Evolutionary conservation across 2,329 filamentous ascomycete genomes (phyloP).

Genomic region (Ophiostoma tasmaniense): DNA sequence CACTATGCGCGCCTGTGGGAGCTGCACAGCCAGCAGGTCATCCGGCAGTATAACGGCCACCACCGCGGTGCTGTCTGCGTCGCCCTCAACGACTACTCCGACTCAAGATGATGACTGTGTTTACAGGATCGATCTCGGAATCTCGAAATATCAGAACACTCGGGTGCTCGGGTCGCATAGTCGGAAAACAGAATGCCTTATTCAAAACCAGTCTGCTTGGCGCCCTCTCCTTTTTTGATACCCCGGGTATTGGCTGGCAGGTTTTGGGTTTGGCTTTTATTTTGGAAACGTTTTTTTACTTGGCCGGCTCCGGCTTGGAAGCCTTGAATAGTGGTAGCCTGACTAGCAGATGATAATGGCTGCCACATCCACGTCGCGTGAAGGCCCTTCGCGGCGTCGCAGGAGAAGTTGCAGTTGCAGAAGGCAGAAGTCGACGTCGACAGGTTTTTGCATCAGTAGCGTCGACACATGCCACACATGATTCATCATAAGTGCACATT

Average conservation of each 20-base stretch:
- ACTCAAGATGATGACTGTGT: conserved; percentile 34
- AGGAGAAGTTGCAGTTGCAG: background rate
- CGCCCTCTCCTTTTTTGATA: background rate
- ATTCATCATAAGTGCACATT: background rate
- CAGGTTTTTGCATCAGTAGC: too few relatives aligned
- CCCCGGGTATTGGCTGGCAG: conserved; percentile 5
- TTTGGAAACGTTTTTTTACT: background rate
- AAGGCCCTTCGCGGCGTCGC: background rate
- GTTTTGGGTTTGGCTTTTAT: background rate
- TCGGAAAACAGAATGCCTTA: background rate
- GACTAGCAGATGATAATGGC: background rate
- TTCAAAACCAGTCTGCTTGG: background rate
- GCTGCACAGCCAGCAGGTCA: conserved; percentile 75
- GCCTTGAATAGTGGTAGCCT: background rate
- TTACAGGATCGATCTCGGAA: too few relatives aligned
- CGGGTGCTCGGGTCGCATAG: background rate
- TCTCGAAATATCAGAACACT: background rate
- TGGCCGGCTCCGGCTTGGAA: background rate
- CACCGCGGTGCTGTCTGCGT: conserved; percentile 88
- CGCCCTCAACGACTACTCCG: conserved; percentile 78
- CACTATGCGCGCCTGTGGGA: conserved; percentile 93
- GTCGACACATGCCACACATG: background rate
- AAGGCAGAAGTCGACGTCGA: background rate
- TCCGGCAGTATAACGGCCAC: conserved; percentile 91
- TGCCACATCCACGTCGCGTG: background rate